Base-by-base conservation (phyloP, 768 basidiomycete genomes). In the Mycena pura region DNA sequence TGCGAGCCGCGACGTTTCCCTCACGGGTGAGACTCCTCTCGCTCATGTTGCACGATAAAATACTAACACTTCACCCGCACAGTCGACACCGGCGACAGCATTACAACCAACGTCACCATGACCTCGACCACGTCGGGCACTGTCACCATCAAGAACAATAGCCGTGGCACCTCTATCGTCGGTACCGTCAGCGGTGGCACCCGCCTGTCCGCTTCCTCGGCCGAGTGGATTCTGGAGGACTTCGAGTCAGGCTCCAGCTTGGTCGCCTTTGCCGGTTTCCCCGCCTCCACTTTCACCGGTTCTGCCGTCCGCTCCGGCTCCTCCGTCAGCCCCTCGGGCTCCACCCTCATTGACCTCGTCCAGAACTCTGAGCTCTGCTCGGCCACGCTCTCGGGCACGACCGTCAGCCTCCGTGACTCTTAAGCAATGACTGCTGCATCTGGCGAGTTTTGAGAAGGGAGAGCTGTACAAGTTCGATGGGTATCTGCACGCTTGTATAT, bases 221-320 rank as follows among this genome's bases (percentile, higher is more conserved):
- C 60, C 46, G 60, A 62, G 60, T 62, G 60, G 59, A 61, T 61
- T 47, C 59, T 61, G n/a, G 59, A 61, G 59, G 59, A 61, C 52
- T 61, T 61, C 45, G 51, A 53, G 51, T 45, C 41, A 32, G 59
- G 59, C 45, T 46, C 43, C 34, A 53, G 44, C 51, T 52, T 61
- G 44, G 59, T 61, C 27, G 13, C 59, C 41, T 61, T 61, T 38
- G 51, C 59, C 31, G 59, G 27, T 46, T 61, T 61, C 59, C 59
- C 59, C 44, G 48, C 59, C 44, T 39, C 34, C 44, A 54, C 51
- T 32, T 62, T 62, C 53, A 62, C 60, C 21, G 60, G 60, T 40
- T 56, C 60, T 43, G 60, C 60, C 39, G 14, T 50, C 53, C 36
- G 31, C 27, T 62, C 60, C 41, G 60, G 60, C 39, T 55, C 52